Percentiles rank a stretch among this genome's conserved stretches.
Evolutionary conservation across 805 yeast genomes (phyloP).

Genomic region (Candida piceae): DNA sequence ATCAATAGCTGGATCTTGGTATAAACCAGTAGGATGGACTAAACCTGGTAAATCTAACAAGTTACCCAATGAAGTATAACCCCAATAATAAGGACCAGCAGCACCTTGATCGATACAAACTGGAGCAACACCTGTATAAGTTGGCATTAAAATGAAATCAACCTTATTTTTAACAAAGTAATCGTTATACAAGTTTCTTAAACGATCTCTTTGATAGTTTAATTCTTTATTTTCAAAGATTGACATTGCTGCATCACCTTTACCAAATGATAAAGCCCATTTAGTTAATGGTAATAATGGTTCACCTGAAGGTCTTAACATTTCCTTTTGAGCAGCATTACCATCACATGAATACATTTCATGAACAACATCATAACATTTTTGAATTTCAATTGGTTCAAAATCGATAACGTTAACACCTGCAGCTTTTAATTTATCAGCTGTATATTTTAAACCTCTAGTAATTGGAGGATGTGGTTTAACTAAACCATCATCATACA

Average conservation of each 20-base stretch:
- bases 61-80: conserved; percentile 73
- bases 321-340: conserved; percentile 47
- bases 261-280: conserved; percentile 55
- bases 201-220: conserved; percentile 49
- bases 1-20: conserved; percentile 49
- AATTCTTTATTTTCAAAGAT: conserved; percentile 51
- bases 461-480: conserved; percentile 63
- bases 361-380: conserved; percentile 55
- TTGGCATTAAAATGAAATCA: conserved; percentile 65
- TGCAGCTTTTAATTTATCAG: conserved; percentile 48
- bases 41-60: conserved; percentile 67
- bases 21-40: conserved; percentile 56
- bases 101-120: conserved; percentile 43
- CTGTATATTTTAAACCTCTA: conserved; percentile 52
- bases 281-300: conserved; percentile 61
- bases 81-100: conserved; percentile 62
- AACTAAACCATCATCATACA: conserved; percentile 61
- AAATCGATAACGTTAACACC: conserved; percentile 55
- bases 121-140: conserved; percentile 69
- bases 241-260: conserved; percentile 44
- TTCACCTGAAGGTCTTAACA: conserved; percentile 60
- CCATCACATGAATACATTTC: conserved; percentile 65
- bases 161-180: conserved; percentile 49
- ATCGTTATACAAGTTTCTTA: conserved; percentile 53
- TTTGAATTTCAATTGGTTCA: conserved; percentile 52